Base-by-base conservation (phyloP, 805 yeast genomes). In the Nakazawaea molendinolei region DNA sequence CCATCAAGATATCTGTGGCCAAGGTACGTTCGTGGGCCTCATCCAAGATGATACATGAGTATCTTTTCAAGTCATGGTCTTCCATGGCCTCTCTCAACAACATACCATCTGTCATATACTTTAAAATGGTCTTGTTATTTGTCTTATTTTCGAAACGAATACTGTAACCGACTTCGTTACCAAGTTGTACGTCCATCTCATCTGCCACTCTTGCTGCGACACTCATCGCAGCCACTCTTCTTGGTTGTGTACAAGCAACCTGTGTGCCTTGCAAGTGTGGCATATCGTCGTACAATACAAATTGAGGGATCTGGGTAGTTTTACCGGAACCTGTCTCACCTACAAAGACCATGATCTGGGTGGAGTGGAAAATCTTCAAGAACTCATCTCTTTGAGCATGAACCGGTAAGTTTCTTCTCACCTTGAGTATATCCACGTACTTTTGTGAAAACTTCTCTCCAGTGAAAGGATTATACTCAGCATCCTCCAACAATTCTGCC, bases 241-340 rank as follows among this genome's bases (percentile, higher is more conserved):
- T 78, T 13, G 98, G 98, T 60, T 74, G 90, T 0, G 97, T 89
- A 76, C 96, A 89, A 1, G 96, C 97, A 37, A 90, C 90, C 61
- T 80, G 90, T 12, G 78, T 78, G 5, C 90, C 89, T 35, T 64
- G 63, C 46, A 86, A 65, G 51, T 86, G 95, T 13, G 97, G 95
- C 72, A 90, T 73, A 49, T 89, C 97, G 56, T 92, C 97, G 51
- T 75, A 86, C 33, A 80, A 64, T 16, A 90, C 96, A 61, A 89
- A 92, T 61, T 90, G 98, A 3, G 98, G 97, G 44, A 90, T 89
- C 64, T 90, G 98, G 1, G 98, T 90, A 18, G 97, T 90, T 61
- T 90, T 90, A 74, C 98, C 98, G 21, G 96, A 86, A 65, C 98
- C 98, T 5, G 98, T 90, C 58, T 90, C 98, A 67, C 98, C 98